These are phyloP conservation scores for Erysimum cheiranthoides DNA, from an alignment of 345 rosid species.

Conservation along the genomic window DNA sequence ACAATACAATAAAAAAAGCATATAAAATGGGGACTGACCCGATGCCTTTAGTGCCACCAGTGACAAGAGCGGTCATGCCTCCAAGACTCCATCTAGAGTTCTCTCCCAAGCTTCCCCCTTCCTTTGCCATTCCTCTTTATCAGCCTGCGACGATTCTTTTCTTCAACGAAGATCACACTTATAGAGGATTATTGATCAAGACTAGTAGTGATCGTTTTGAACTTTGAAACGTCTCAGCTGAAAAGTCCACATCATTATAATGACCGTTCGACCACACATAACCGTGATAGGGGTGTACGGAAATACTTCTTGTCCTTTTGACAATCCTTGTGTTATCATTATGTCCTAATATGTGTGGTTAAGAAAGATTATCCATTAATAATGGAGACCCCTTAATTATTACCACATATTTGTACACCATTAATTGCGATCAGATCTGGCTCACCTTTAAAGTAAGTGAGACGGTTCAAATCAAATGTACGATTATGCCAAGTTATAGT, in stretches of 20 bases:
- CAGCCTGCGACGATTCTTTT: not conserved
- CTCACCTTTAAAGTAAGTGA: too few relatives aligned
- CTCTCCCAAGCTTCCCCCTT: not conserved
- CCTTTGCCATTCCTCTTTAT: conserved; percentile 12
- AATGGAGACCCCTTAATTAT: not conserved
- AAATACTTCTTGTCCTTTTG: not conserved
- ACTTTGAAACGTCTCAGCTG: not conserved
- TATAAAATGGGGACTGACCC: conserved; percentile 21
- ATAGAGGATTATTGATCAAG: conserved; percentile 2
- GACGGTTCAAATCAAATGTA: too few relatives aligned
- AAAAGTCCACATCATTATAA: too few relatives aligned
- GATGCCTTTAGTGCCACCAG: conserved; percentile 41
- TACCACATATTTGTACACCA: not conserved
- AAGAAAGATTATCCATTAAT: not conserved
- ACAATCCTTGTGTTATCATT: not conserved
- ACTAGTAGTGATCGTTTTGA: conserved; percentile 7
- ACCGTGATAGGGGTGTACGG: too few relatives aligned
- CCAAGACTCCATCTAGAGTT: conserved; percentile 34
- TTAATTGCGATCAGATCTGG: not conserved
- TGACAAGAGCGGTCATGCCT: conserved; percentile 41
- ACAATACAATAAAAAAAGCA: not conserved
- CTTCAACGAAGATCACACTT: conserved; percentile 5
- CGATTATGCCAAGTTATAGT: too few relatives aligned
- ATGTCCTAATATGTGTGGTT: too few relatives aligned
- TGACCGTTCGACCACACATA: too few relatives aligned